Evolutionary conservation across 192 early-diverging fungal species (phyloP).

Genomic region (Dispira simplex): DNA sequence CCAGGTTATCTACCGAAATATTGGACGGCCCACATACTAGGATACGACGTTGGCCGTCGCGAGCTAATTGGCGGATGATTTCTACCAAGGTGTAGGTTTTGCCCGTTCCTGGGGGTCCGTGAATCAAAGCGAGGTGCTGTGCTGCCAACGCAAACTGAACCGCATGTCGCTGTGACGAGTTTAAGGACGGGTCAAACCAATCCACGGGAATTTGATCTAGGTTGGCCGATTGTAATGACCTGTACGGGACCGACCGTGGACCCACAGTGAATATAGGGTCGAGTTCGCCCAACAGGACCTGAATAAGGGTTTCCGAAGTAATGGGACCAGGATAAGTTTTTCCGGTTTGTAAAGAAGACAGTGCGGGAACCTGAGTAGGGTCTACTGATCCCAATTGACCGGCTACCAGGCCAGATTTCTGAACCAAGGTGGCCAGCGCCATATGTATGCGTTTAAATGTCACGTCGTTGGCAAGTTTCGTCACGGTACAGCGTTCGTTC

Average conservation of each 20-base stretch:
- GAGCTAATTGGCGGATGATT: constrained; percentile 57
- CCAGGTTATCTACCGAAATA: constrained; percentile 77
- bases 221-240: constrained; percentile 29
- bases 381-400: neutral
- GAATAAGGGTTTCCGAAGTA: constrained; percentile 16
- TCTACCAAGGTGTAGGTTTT: constrained; percentile 85
- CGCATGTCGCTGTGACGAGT: constrained; percentile 54
- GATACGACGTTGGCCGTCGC: constrained; percentile 35
- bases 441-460: constrained; percentile 24
- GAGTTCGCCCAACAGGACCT: constrained; percentile 25
- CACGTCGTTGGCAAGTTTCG: constrained; percentile 34
- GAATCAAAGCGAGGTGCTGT: constrained; percentile 54
- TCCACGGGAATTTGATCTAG: constrained; percentile 11
- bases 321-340: neutral
- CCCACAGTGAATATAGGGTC: constrained; percentile 16
- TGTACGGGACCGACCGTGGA: constrained; percentile 17
- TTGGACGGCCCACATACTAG: constrained; percentile 86
- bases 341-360: neutral
- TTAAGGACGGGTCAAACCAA: constrained; percentile 44
- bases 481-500: constrained; percentile 36
- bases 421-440: constrained; percentile 18
- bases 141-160: constrained; percentile 42
- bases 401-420: constrained; percentile 16
- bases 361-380: neutral
- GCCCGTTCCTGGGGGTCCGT: constrained; percentile 82